Evolutionary conservation across 2,329 filamentous ascomycete species (phyloP).

Genomic region (Nemania sp.): DNA sequence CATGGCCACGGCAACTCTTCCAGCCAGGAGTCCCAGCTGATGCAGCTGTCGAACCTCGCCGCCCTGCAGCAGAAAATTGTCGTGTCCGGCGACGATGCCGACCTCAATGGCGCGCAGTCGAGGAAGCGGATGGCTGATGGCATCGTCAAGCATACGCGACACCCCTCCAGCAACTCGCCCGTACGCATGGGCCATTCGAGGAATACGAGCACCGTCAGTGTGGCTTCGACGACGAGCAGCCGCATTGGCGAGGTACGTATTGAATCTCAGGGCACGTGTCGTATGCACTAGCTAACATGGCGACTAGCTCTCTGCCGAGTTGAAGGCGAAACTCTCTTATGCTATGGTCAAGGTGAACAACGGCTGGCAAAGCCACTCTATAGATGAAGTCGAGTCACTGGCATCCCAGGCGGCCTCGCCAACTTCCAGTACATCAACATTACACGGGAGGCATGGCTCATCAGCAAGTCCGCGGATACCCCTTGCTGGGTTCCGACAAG

Average conservation of each 20-base stretch:
- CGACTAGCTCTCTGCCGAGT: constrained; percentile 61
- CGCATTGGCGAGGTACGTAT: constrained; percentile 81
- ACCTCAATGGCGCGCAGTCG: constrained; percentile 53
- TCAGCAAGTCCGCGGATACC: constrained; percentile 67
- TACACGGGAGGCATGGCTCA: constrained; percentile 64
- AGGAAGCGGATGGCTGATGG: constrained; percentile 85
- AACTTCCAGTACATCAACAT: constrained; percentile 67
- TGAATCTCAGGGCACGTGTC: constrained; percentile 21
- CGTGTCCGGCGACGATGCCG: constrained; percentile 51
- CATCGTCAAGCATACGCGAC: constrained; percentile 68
- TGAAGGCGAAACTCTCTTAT: constrained; percentile 88
- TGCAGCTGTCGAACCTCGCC: constrained; percentile 69
- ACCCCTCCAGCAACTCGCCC: constrained; percentile 60
- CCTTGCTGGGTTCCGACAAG: constrained; percentile 52
- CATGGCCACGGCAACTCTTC: constrained; percentile 56
- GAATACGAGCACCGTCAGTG: constrained; percentile 76
- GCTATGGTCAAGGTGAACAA: constrained; percentile 94
- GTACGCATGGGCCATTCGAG: constrained; percentile 71
- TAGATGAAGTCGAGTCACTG: constrained; percentile 81
- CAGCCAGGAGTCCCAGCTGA: constrained; percentile 68
- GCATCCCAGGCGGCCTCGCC: constrained; percentile 77
- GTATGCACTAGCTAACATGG: constrained; percentile 39
- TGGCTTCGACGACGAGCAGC: constrained; percentile 70
- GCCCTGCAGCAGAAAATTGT: constrained; percentile 64
- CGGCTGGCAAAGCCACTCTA: constrained; percentile 83